A percentile compares a stretch with the other conserved stretches of the same genome.
These are phyloP conservation scores for Aspergillus egyptiacus DNA, from an alignment of 495 filamentous ascomycete species.

Conservation along the genomic window DNA sequence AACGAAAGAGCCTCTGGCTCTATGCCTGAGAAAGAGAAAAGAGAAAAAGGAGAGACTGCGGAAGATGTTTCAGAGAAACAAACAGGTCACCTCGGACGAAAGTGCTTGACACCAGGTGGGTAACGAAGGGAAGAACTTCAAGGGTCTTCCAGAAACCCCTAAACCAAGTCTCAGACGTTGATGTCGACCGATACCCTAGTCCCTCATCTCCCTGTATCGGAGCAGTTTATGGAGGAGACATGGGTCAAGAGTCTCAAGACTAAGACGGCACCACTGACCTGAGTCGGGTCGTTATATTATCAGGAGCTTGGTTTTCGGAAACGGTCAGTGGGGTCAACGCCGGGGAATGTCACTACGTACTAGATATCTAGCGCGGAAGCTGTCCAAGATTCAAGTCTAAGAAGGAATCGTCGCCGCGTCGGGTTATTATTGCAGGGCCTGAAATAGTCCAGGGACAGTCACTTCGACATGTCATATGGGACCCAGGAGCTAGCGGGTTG, in stretches of 20 bases:
- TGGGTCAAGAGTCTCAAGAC: constrained; percentile 8
- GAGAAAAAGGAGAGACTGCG: constrained; percentile 3
- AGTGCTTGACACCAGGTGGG: constrained; percentile 13
- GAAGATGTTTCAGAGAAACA: constrained; percentile 7
- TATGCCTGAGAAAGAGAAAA: constrained; percentile 11
- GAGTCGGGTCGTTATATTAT: constrained; percentile 1
- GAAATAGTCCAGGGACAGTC: no score
- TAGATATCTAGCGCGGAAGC: constrained; percentile 16
- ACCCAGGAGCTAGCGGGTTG: no score
- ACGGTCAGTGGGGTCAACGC: constrained; percentile 13
- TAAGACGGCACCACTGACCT: no score
- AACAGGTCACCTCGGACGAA: constrained; percentile 6
- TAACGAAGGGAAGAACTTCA: constrained; percentile 20
- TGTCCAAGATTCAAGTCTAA: no score
- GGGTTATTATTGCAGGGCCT: no score
- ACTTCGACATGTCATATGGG: no score
- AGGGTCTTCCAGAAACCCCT: constrained; percentile 22
- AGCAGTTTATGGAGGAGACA: constrained; percentile 4
- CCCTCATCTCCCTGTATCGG: no score
- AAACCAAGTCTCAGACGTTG: constrained; percentile 19
- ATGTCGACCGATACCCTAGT: constrained; percentile 17
- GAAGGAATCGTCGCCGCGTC: neutral
- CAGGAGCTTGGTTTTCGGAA: constrained; percentile 1
- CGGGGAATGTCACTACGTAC: no score
- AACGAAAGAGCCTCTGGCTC: constrained; percentile 23